Evolutionary conservation across 305 asterid species (phyloP).

Genomic region (Euphrasia arctica): DNA sequence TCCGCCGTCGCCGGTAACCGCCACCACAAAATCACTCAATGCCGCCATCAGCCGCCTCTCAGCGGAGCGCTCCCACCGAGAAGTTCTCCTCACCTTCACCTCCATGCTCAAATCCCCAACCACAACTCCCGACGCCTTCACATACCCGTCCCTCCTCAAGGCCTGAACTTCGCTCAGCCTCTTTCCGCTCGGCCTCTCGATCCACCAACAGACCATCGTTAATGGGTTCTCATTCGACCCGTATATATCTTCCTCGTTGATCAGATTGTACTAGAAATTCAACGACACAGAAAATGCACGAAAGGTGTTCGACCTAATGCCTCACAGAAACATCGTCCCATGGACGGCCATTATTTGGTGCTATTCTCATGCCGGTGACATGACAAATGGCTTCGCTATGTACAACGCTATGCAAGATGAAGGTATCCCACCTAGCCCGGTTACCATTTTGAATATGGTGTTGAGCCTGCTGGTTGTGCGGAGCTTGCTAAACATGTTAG

Average conservation of each 20-base stretch:
- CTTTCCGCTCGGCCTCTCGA: slow-evolving; percentile 45
- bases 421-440: slow-evolving; percentile 49
- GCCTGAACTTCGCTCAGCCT: slow-evolving; percentile 65
- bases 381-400: slow-evolving; percentile 45
- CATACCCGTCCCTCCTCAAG: slow-evolving; percentile 71
- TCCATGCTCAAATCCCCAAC: slow-evolving; percentile 50
- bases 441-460: slow-evolving; percentile 57
- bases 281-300: slow-evolving; percentile 38
- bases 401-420: slow-evolving; percentile 51
- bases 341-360: slow-evolving; percentile 85
- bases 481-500: no score
- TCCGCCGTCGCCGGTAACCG: slow-evolving; percentile 25
- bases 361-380: slow-evolving; percentile 48
- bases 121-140: slow-evolving; percentile 61
- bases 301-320: slow-evolving; percentile 67
- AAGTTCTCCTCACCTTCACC: slow-evolving; percentile 44
- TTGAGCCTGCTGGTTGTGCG: no score
- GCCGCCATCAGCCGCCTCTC: slow-evolving; percentile 66
- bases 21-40: slow-evolving; percentile 49
- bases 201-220: slow-evolving; percentile 62
- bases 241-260: slow-evolving; percentile 60
- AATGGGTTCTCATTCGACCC: slow-evolving; percentile 61
- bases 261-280: slow-evolving; percentile 52
- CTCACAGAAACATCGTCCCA: slow-evolving; percentile 54
- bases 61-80: slow-evolving; percentile 49